Evolutionary conservation across 1,284 basidiomycete genomes (phyloP), one percentile per base, ranked within the genome.

Genomic region (Kwoniella shivajii): DNA sequence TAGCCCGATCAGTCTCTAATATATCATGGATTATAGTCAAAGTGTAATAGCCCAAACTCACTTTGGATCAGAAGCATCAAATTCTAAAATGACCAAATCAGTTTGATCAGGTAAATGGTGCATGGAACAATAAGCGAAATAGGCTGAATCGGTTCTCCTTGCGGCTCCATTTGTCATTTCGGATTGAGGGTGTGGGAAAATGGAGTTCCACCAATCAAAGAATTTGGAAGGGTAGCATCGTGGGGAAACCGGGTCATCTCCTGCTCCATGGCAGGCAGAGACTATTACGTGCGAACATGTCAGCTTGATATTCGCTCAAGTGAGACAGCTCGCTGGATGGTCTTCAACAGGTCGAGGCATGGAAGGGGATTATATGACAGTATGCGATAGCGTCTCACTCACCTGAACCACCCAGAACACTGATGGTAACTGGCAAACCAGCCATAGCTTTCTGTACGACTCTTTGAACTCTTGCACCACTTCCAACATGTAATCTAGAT

Each of bases 161-260:
- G 92, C 88, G 1, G 93, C 93, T 27, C 93, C 93, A 74, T 96
- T 96, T n/a, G 93, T 96, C 64, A 97, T 84, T 75, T 96, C 92
- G 9, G 90, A 91, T 1, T 89, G 89, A 0, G 92, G 92, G 76
- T 97, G 90, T 1, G 93, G 93, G 79, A 97, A 97, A 10, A 96
- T 85, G 48, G 83, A 84, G 78, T 94, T 92, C 88, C 92, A 94
- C 93, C 93, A 97, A 56, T 87, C 82, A 80, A 96, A 96, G 79
- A 97, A 90, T 44, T 85, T 84, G n/a, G 88, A 86, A 0, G 93
- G 92, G 76, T 94, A 97, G 76, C 93, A 95, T 61, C 79, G 80
- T 0, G 89, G 82, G 0, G 90, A 86, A 52, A 96, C 82, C 2
- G 90, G 91, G 74, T 95, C 90, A 64, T 94, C 88, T 11, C 93